Evolutionary conservation across 2,329 filamentous ascomycete genomes (phyloP).

Genomic region (Alternaria arborescens): DNA sequence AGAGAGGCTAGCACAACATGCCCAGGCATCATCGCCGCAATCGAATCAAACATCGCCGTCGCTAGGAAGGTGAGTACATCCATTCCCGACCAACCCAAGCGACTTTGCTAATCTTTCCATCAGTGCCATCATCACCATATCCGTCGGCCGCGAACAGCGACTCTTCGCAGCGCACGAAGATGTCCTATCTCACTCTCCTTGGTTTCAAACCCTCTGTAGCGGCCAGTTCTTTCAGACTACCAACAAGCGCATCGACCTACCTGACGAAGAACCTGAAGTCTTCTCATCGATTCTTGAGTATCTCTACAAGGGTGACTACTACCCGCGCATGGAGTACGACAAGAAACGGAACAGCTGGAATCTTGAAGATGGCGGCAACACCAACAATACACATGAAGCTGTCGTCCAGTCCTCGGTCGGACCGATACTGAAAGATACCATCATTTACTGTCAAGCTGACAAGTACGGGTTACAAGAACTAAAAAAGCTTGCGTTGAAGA

Average conservation of each 20-base stretch:
- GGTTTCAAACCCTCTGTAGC: slow-evolving; percentile 73
- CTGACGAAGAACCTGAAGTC: slow-evolving; percentile 87
- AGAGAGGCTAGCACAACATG: slow-evolving; percentile 48
- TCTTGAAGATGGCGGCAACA: slow-evolving; percentile 69
- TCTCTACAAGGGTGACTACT: slow-evolving; percentile 94
- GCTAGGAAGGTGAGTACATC: slow-evolving; percentile 45
- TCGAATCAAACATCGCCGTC: slow-evolving; percentile 49
- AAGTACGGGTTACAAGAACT: slow-evolving; percentile 84
- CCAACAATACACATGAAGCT: slow-evolving; percentile 52
- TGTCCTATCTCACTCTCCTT: slow-evolving; percentile 78
- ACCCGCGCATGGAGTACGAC: slow-evolving; percentile 81
- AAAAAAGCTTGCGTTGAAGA: slow-evolving; percentile 83
- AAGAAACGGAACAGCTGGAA: slow-evolving; percentile 83
- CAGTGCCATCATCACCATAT: slow-evolving; percentile 76
- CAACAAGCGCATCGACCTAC: slow-evolving; percentile 78
- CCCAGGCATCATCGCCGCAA: slow-evolving; percentile 43
- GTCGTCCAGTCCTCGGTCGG: slow-evolving; percentile 69
- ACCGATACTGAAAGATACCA: slow-evolving; percentile 83
- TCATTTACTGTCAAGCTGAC: slow-evolving; percentile 88
- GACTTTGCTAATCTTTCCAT: slow-evolving; percentile 29
- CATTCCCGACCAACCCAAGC: background rate
- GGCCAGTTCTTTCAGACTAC: slow-evolving; percentile 68
- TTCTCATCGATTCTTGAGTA: slow-evolving; percentile 91
- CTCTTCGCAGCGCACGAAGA: slow-evolving; percentile 94
- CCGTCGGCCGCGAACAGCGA: slow-evolving; percentile 81